phyloP scores from a whole-genome alignment of 1,284 basidiomycete species.

The Cryptococcus sp. region DNA sequence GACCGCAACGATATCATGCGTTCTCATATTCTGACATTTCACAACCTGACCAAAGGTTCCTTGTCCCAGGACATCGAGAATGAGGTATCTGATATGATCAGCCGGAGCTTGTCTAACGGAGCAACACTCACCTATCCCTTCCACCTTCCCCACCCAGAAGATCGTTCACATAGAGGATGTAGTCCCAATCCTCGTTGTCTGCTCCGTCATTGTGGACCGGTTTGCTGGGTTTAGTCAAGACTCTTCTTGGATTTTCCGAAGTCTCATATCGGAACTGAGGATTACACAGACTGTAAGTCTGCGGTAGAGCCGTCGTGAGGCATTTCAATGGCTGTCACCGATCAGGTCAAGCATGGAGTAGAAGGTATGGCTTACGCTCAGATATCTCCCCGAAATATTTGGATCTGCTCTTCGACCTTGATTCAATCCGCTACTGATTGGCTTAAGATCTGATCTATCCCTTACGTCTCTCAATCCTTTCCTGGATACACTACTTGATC shows the following conservation, averaged over 20 bases:
- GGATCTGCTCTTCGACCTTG: constrained; percentile 43
- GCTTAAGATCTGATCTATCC: constrained; percentile 34
- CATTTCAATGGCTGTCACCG: constrained; percentile 70
- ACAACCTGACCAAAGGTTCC: constrained; percentile 99
- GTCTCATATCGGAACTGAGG: constrained; percentile 88
- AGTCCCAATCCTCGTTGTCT: constrained; percentile 96
- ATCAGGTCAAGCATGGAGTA: background rate
- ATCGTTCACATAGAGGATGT: constrained; percentile 95
- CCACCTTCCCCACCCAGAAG: constrained; percentile 80
- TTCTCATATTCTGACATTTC: constrained; percentile 99
- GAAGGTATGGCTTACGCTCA: constrained; percentile 37
- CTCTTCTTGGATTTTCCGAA: constrained; percentile 82
- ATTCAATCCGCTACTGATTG: constrained; percentile 28
- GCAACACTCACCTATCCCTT: constrained; percentile 70
- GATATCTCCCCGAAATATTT: constrained; percentile 34
- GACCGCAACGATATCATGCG: constrained; percentile 95
- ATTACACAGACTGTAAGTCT: constrained; percentile 89
- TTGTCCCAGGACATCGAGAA: constrained; percentile 95
- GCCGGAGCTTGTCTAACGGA: background rate
- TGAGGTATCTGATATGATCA: constrained; percentile 68
- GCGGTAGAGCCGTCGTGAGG: constrained; percentile 75
- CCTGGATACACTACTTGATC: constrained; percentile 4
- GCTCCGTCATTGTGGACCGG: constrained; percentile 88
- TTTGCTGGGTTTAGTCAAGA: constrained; percentile 93
- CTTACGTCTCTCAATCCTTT: constrained; percentile 37